Base-by-base conservation (phyloP, 495 filamentous ascomycete genomes). In the Xylaria palmicola region DNA sequence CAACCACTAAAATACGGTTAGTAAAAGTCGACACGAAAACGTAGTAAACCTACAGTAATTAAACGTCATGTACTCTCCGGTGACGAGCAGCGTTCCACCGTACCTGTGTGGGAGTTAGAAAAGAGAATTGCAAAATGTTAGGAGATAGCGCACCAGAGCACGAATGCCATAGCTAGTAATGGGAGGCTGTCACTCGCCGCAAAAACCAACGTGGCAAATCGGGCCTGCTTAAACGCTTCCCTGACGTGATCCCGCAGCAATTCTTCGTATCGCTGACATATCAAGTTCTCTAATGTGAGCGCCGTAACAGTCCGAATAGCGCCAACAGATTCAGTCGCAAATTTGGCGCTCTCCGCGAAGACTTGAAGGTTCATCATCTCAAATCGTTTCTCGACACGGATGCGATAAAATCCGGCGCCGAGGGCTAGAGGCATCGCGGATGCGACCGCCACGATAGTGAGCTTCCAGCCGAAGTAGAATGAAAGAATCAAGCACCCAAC, bases 381-480 rank as follows among this genome's bases (percentile, higher is more conserved):
- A 62, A 85, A 83, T 53, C 75, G 72, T 32, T 77, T 75, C 67
- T 85, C 82, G 27, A 84, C 78, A 3, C 79, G 70, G 13, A 86
- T 71, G 8, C 79, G 75, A 59, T 80, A 74, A 63, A 81, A 85
- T 12, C 80, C 81, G 2, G 79, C 79, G 2, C 68, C 64, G 6
- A 85, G 54, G 30, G 81, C 78, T 9, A 84, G 59, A 0, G 83
- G 83, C 66, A 83, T 77, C 0, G 78, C 75, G 0, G 77, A 79
- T 47, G 75, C 75, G 19, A 84, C 69, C 0, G 75, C 74, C 3
- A 84, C 75, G 0, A 86, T 71, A 13, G 77, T 80, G 17, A 86
- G 73, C 57, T 85, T 84, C 81, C 83, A 85, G 22, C 82, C 83
- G 52, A 85, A 79, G 61, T 75, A 75, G 59, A 85, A 79, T 6